These are phyloP conservation scores for Solanum clarkiae DNA, from an alignment of 257 asterid genomes.

Conservation along the genomic window DNA sequence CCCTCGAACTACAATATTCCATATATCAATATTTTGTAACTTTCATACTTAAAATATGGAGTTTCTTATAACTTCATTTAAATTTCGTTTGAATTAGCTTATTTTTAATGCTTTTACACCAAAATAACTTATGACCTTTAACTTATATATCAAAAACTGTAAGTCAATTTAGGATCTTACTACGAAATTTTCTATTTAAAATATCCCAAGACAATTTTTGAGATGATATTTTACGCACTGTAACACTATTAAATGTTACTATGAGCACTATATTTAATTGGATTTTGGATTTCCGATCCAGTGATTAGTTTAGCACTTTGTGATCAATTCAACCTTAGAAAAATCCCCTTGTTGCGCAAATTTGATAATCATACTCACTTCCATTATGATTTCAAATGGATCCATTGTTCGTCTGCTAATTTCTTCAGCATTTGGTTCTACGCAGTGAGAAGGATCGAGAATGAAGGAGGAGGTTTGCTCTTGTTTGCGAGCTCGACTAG, in stretches of 20 bases:
- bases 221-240: too few relatives aligned
- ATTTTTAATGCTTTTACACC: too few relatives aligned
- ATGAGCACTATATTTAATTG: neutral
- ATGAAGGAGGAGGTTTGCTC: neutral
- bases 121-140: too few relatives aligned
- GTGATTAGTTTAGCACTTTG: neutral
- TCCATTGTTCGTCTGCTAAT: neutral
- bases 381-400: neutral
- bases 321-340: neutral
- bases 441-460: neutral
- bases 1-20: neutral
- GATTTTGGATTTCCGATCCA: neutral
- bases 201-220: too few relatives aligned
- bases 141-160: too few relatives aligned
- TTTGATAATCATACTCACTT: neutral
- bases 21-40: neutral
- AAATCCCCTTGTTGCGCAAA: neutral
- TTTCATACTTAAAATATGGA: too few relatives aligned
- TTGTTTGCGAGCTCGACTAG: constrained; percentile 9
- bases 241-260: neutral
- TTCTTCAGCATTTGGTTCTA: neutral
- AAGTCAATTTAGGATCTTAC: too few relatives aligned
- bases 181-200: too few relatives aligned
- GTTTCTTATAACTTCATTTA: too few relatives aligned
- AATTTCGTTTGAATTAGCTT: too few relatives aligned